A percentile compares a stretch with the other conserved stretches of the same genome.
phyloP scores from a whole-genome alignment of 78 protist genomes.

The Dictyostelium purpureum region DNA sequence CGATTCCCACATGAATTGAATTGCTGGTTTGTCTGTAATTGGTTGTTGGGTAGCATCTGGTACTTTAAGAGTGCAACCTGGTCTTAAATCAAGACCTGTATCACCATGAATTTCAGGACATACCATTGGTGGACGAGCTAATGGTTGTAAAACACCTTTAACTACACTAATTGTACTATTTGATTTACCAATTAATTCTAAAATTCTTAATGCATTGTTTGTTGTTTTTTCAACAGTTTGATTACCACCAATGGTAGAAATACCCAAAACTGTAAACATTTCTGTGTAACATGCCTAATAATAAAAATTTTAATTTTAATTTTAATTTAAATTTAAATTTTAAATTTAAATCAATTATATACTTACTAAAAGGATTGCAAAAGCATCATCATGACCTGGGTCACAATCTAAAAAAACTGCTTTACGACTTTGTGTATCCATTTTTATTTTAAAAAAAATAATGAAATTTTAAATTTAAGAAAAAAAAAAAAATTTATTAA shows the following conservation, averaged over 20 bases:
- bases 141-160: slow-evolving; percentile 65
- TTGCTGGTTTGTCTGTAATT: slow-evolving; percentile 34
- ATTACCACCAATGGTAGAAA: slow-evolving; percentile 92
- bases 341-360: no score
- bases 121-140: slow-evolving; percentile 18
- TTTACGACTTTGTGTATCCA: background rate
- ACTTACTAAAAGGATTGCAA: slow-evolving; percentile 87
- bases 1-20: slow-evolving; percentile 31
- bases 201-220: slow-evolving; percentile 78
- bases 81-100: slow-evolving; percentile 85
- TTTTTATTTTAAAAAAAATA: background rate
- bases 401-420: slow-evolving; percentile 89
- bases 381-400: slow-evolving; percentile 93
- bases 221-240: slow-evolving; percentile 93
- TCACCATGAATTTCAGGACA: slow-evolving; percentile 95
- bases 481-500: no score
- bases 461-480: no score
- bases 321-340: background rate
- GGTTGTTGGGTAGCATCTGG: background rate
- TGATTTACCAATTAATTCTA: slow-evolving; percentile 43
- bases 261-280: slow-evolving; percentile 73
- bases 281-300: background rate
- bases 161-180: slow-evolving; percentile 24
- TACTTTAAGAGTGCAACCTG: slow-evolving; percentile 8
- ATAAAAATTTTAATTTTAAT: background rate